Evolutionary conservation across 306 rosid species (phyloP), one percentile per base, ranked within the genome.

Genomic region (Coriaria nepalensis): DNA sequence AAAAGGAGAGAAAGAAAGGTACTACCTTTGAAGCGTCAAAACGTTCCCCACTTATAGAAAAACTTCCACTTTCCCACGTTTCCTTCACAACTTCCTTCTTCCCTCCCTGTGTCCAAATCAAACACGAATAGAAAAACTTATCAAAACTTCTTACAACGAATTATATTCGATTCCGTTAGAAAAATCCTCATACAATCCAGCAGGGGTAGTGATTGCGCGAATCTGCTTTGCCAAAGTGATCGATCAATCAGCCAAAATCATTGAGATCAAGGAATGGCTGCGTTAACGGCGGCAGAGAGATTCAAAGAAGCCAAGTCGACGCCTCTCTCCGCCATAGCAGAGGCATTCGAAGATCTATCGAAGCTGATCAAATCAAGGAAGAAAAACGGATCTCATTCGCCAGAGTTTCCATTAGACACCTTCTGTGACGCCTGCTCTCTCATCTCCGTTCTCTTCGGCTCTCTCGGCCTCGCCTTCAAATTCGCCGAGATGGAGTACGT

Each of bases 401-500:
- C 61, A 10, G 38, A 39, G 14, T 59, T 84, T 59, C 73, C 75
- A 0, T 60, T 84, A 63, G 81, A 71, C 49, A 52, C 45, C 0
- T 76, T 90, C 53, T 90, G 92, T 40, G 60, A 81, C 2, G 78
- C 82, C 13, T 81, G 81, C 37, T 71, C 83, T 56, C 66, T 55
- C 13, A 74, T 84, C 32, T 79, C 95, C 35, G 61, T 81, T 49
- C 97, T 90, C 57, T 84, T 90, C 47, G 70, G 73, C 49, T 77
- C 59, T 54, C 97, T 90, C 34, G 97, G 97, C 48, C 64, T 84
- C 4, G 95, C 97, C 52, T 90, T 90, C 79, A 90, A 84, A 63
- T 90, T 90, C 54, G 97, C 95, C 33, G 97, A 90, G 79, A 41
- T 66, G 65, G 97, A 90, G 63, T 90, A 79, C 66, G 80, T 77